Conservation (phyloP, 768 basidiomycete species). For the Tremella mesenterica region DNA sequence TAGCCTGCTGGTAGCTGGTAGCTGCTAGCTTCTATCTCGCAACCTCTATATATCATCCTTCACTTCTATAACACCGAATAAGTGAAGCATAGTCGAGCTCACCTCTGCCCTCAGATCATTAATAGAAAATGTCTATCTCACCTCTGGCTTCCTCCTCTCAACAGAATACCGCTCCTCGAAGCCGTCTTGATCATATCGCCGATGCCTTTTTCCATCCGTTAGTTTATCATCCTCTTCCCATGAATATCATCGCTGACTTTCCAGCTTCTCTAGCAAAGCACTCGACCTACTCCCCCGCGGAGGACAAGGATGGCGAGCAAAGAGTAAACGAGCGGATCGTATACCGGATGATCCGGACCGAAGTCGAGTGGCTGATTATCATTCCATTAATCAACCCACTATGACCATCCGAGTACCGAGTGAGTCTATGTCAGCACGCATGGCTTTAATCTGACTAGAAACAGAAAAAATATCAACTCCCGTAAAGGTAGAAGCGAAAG, state of each 20-base stretch:
- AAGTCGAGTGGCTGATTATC: conserved; percentile 17
- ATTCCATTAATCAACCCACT: conserved; percentile 33
- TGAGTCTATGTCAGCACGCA: conserved; percentile 8
- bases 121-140: too few species aligned
- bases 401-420: conserved; percentile 33
- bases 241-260: background rate
- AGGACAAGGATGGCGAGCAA: conserved; percentile 22
- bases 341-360: conserved; percentile 39
- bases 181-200: conserved; percentile 10
- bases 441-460: background rate
- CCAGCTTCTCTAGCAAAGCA: conserved; percentile 37
- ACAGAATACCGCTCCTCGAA: too few species aligned
- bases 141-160: too few species aligned
- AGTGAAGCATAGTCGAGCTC: too few species aligned
- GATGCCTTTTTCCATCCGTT: conserved; percentile 29
- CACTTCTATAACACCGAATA: too few species aligned
- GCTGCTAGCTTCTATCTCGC: too few species aligned
- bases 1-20: too few species aligned
- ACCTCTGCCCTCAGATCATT: too few species aligned
- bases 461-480: conserved; percentile 41
- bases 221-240: background rate
- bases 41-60: too few species aligned
- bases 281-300: conserved; percentile 26
- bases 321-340: conserved; percentile 41
- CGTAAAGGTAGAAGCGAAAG: conserved; percentile 83